Evolutionary conservation across 306 rosid genomes (phyloP).

Genomic region (Ammopiptanthus mongolicus): DNA sequence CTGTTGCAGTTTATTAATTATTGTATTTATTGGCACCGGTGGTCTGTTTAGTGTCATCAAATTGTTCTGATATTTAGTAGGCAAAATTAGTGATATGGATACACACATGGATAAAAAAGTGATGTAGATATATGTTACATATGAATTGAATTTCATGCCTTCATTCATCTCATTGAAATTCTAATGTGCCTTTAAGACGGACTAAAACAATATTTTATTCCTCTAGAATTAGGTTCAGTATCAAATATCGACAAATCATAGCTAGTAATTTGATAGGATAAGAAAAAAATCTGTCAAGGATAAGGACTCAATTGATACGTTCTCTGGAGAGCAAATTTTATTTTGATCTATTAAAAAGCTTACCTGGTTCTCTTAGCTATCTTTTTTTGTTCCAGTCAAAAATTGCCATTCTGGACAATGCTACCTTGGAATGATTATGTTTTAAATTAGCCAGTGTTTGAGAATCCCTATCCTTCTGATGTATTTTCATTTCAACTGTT

Average conservation of each 20-base stretch:
- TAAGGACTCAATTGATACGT: not conserved
- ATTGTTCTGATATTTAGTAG: not conserved
- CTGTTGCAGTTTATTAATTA: not conserved
- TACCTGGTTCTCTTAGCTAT: not conserved
- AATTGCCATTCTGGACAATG: not conserved
- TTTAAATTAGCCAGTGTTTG: not conserved
- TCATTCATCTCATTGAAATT: slow-evolving; percentile 2
- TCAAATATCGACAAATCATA: not conserved
- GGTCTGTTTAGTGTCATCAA: not conserved
- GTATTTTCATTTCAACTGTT: not conserved
- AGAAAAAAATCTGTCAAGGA: not conserved
- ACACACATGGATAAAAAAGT: not conserved
- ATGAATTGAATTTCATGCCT: not conserved
- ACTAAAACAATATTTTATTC: not conserved
- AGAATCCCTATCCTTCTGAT: not conserved
- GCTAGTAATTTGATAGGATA: not conserved
- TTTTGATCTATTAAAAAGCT: not conserved
- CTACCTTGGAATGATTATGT: slow-evolving; percentile 6
- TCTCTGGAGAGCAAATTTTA: not conserved
- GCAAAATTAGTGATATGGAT: not conserved
- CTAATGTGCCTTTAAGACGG: not conserved
- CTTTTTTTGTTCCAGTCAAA: slow-evolving; percentile 8
- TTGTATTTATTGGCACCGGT: not conserved
- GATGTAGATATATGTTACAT: not conserved
- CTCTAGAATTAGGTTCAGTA: not conserved